Percentiles rank a stretch among this genome's conserved stretches.
Evolutionary conservation across 805 yeast species (phyloP).

Genomic region (Ogataea polymorpha): DNA sequence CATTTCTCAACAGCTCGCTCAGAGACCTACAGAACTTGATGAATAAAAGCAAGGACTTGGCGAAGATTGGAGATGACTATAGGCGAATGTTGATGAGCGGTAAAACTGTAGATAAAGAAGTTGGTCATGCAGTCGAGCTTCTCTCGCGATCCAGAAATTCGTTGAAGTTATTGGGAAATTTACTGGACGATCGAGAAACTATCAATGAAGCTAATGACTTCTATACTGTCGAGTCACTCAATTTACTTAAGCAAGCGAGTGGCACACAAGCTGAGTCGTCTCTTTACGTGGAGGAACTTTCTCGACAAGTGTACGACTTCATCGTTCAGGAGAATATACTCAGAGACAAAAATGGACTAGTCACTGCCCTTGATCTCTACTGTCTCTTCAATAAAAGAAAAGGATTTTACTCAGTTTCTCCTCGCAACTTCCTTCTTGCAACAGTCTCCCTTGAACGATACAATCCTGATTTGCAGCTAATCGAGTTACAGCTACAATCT

Average conservation of each 20-base stretch:
- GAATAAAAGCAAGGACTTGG: conserved; percentile 74
- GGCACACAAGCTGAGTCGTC: conserved; percentile 11
- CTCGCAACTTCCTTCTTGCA: conserved; percentile 64
- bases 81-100: conserved; percentile 24
- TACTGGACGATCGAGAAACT: conserved; percentile 29
- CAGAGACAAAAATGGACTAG: conserved; percentile 52
- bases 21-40: conserved; percentile 74
- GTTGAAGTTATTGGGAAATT: conserved; percentile 26
- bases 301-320: conserved; percentile 79
- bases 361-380: conserved; percentile 61
- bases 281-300: conserved; percentile 54
- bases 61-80: conserved; percentile 50
- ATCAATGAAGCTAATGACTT: conserved; percentile 8
- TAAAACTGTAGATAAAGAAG: conserved; percentile 14
- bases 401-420: conserved; percentile 64
- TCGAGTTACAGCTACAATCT: conserved; percentile 39
- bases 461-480: conserved; percentile 25
- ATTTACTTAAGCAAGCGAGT: neutral
- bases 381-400: conserved; percentile 63
- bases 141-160: conserved; percentile 31
- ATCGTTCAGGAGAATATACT: conserved; percentile 43
- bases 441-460: conserved; percentile 54
- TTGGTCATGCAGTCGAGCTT: conserved; percentile 25
- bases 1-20: conserved; percentile 62
- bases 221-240: neutral